These are phyloP conservation scores for Botryosphaeria agaves DNA, from an alignment of 2,329 filamentous ascomycete species.

Conservation along the genomic window DNA sequence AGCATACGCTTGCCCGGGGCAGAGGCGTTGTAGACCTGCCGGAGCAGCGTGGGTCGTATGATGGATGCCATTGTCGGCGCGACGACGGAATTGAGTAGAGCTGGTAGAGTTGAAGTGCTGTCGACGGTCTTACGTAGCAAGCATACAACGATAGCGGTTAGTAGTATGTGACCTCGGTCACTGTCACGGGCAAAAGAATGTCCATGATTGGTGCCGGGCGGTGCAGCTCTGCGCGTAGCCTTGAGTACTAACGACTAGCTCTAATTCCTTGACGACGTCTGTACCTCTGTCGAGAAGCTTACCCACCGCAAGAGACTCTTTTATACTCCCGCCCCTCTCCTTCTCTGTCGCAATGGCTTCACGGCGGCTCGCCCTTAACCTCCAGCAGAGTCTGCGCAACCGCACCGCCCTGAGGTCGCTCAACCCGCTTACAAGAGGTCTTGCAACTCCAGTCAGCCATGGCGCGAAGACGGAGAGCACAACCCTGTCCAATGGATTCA, in stretches of 20 bases:
- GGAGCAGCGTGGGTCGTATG: conserved; percentile 30
- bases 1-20: conserved; percentile 25
- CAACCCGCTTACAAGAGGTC: conserved; percentile 63
- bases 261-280: no score
- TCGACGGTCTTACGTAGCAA: no score
- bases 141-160: no score
- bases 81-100: conserved; percentile 8
- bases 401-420: conserved; percentile 65
- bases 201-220: no score
- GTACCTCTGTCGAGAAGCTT: no score
- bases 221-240: no score
- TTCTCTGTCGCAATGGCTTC: conserved; percentile 57
- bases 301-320: no score
- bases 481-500: conserved; percentile 93
- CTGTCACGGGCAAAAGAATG: no score
- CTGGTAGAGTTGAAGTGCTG: no score
- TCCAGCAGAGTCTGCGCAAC: conserved; percentile 77
- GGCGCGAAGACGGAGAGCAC: conserved; percentile 85
- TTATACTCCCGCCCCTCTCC: conserved; percentile 30
- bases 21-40: conserved; percentile 25
- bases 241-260: no score
- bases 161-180: no score
- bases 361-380: conserved; percentile 88
- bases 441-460: conserved; percentile 64
- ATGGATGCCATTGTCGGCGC: conserved; percentile 31